Percentiles rank a stretch among this genome's conserved stretches.
Evolutionary conservation across 345 rosid genomes (phyloP).

Genomic region (Salix arbutifolia): DNA sequence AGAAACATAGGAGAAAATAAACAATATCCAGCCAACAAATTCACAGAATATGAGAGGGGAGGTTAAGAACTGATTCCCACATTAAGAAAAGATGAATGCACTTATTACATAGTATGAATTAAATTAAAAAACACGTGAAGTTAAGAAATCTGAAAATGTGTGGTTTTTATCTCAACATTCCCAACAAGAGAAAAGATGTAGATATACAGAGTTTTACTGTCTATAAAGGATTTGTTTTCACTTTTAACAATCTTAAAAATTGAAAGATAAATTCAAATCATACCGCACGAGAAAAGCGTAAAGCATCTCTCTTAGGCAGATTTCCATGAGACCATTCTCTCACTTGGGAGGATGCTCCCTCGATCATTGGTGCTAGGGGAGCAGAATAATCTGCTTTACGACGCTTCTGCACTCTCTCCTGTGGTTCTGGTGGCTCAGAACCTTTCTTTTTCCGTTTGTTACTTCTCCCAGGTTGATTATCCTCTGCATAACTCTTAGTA

Average conservation of each 20-base stretch:
- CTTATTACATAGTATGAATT: neutral
- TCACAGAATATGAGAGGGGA: neutral
- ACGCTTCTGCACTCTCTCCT: slow-evolving; percentile 69
- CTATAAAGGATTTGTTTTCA: neutral
- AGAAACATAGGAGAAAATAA: too few species aligned
- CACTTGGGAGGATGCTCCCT: slow-evolving; percentile 94
- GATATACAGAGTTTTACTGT: neutral
- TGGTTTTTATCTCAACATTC: neutral
- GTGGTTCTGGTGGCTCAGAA: slow-evolving; percentile 56
- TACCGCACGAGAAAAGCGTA: slow-evolving; percentile 91
- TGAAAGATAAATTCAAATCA: slow-evolving; percentile 6
- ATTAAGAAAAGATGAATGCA: neutral
- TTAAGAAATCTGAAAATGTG: neutral
- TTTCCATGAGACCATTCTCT: slow-evolving; percentile 97
- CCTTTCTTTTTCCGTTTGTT: slow-evolving; percentile 90
- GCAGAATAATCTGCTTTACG: slow-evolving; percentile 68
- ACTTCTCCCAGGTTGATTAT: slow-evolving; percentile 58
- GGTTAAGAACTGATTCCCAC: neutral
- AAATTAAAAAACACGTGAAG: neutral
- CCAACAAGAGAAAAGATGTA: neutral
- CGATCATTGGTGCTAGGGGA: slow-evolving; percentile 66
- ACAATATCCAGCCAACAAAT: neutral
- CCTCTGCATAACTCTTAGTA: slow-evolving; percentile 91
- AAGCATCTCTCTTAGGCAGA: slow-evolving; percentile 93
- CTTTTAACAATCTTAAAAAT: neutral